Evolutionary conservation across 768 basidiomycete species (phyloP), one percentile per base, ranked within the genome.

Genomic region (Leucosporidium creatinivorum): DNA sequence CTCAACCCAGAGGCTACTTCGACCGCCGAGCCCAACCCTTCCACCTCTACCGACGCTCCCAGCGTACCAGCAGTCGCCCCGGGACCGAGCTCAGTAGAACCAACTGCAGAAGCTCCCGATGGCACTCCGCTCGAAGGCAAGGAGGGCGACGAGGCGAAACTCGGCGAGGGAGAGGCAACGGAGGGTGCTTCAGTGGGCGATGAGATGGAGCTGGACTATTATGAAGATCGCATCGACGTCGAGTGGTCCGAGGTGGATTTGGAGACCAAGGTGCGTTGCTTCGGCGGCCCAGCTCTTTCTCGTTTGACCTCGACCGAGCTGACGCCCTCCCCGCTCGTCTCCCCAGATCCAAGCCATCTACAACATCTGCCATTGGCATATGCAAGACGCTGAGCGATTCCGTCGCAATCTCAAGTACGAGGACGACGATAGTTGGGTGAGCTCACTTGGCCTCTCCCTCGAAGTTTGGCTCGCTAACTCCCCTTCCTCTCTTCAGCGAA

Each of bases 331-430:
- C 26, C 26, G 44, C 26, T 9, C 26, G 4, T 21, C 21, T 3
- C 18, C 25, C 3, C 58, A 70, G 69, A 64, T 71, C 18, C 55
- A 66, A 31, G 71, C 71, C 6, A 66, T 72, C 55, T 67, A 72
- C 71, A 69, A 72, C 48, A 65, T 72, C 19, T 66, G 65, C 62
- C 67, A 72, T 25, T 72, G 71, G 71, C 71, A 72, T 65, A 72
- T 72, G 71, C 59, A 62, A 47, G 71, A 72, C 56, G 67, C 71
- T 3, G 67, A 69, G 25, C 62, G 60, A 51, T 72, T 69, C 67
- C 65, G 71, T n/a, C 63, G 60, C 30, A 58, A 72, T 44, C 62
- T 72, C 4, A 59, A 63, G 48, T 63, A 57, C 51, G 68, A 72
- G n/a, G 71, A 61, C 65, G 71, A 72, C 50, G 59, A 58, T 2